Evolutionary conservation across 1,284 basidiomycete species (phyloP).

Genomic region (Boletus semigastroideus): DNA sequence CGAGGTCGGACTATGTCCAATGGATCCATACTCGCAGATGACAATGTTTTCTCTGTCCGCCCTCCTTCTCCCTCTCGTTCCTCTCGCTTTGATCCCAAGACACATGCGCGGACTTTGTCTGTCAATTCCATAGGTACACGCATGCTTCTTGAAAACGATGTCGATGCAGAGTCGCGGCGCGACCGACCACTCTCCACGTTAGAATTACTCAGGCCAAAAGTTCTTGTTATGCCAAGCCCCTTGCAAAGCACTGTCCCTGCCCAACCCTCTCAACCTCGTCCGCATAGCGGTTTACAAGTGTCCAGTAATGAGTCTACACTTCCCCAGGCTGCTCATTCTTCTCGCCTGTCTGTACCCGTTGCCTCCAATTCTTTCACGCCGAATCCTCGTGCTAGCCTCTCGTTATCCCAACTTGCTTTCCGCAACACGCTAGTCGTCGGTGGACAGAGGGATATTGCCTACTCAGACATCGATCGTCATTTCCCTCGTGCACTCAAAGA

Average conservation of each 20-base stretch:
- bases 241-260: constrained; percentile 53
- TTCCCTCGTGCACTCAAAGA: constrained; percentile 69
- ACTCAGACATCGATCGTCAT: constrained; percentile 54
- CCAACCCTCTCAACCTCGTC: constrained; percentile 33
- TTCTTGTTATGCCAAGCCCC: constrained; percentile 84
- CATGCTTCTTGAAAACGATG: constrained; percentile 59
- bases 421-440: constrained; percentile 69
- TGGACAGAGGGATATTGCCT: constrained; percentile 61
- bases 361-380: constrained; percentile 73
- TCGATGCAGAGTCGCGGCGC: constrained; percentile 41
- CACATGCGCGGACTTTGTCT: constrained; percentile 61
- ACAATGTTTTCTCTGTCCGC: constrained; percentile 61
- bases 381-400: constrained; percentile 69
- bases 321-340: constrained; percentile 62
- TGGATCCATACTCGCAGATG: constrained; percentile 42
- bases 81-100: constrained; percentile 74
- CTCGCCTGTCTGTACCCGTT: constrained; percentile 45
- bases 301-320: constrained; percentile 67
- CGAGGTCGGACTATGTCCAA: constrained; percentile 40
- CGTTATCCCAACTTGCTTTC: constrained; percentile 78
- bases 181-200: constrained; percentile 66
- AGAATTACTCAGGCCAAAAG: constrained; percentile 76
- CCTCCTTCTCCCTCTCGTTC: constrained; percentile 57
- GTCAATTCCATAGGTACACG: constrained; percentile 65
- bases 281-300: constrained; percentile 59